A percentile compares a stretch with the other conserved stretches of the same genome.
Conservation (phyloP, 139 green algal species). For the Trebouxia sp. region DNA sequence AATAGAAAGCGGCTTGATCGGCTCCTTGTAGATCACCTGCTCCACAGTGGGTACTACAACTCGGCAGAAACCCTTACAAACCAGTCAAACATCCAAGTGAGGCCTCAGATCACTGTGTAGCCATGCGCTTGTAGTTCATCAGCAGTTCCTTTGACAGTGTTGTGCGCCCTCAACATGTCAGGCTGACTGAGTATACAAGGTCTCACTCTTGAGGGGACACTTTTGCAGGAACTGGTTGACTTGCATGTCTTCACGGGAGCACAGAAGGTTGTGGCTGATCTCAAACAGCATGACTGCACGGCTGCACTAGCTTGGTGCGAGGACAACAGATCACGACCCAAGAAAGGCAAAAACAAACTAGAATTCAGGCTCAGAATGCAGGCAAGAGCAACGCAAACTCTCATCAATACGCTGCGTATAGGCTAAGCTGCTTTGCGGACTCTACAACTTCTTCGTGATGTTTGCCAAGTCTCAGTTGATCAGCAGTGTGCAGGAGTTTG, state of each 20-base stretch:
- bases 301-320: constrained; percentile 83
- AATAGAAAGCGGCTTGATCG: constrained; percentile 67
- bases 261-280: constrained; percentile 56
- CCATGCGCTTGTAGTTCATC: too few species aligned
- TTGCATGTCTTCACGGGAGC: constrained; percentile 75
- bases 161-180: too few species aligned
- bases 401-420: background rate
- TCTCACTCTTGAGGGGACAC: background rate
- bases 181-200: too few species aligned
- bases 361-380: constrained; percentile 89
- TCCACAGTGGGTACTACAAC: constrained; percentile 66
- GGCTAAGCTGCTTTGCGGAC: background rate
- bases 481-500: constrained; percentile 77
- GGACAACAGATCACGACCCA: constrained; percentile 65
- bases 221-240: constrained; percentile 68
- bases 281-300: constrained; percentile 66
- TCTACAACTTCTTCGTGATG: background rate
- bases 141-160: too few species aligned
- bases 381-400: constrained; percentile 18
- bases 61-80: constrained; percentile 31
- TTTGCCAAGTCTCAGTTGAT: background rate
- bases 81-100: constrained; percentile 18
- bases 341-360: constrained; percentile 79
- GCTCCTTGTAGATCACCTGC: constrained; percentile 82
- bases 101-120: background rate